Percentiles rank a stretch among this genome's conserved stretches.
phyloP scores from a whole-genome alignment of 352 stramenopile genomes.

The Phytophthora citrophthora region DNA sequence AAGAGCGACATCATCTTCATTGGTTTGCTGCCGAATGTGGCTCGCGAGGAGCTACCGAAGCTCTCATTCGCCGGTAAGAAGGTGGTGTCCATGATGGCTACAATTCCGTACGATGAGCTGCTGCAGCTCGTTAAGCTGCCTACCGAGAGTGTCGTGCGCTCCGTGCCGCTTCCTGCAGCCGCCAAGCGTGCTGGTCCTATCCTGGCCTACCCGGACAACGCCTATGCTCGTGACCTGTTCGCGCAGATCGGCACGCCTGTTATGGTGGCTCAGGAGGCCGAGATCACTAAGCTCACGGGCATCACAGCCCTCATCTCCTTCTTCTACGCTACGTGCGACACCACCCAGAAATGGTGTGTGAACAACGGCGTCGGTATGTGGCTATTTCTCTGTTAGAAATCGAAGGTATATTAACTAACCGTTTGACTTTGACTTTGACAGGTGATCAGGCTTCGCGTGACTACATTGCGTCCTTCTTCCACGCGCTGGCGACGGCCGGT shows the following conservation, averaged over 20 bases:
- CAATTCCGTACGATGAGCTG: slow-evolving; percentile 87
- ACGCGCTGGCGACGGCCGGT: slow-evolving; percentile 76
- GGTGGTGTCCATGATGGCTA: slow-evolving; percentile 91
- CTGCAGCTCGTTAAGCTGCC: slow-evolving; percentile 73
- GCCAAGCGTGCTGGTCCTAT: slow-evolving; percentile 83
- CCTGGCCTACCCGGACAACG: slow-evolving; percentile 78
- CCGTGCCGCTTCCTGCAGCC: slow-evolving; percentile 74
- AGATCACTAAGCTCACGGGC: slow-evolving; percentile 87
- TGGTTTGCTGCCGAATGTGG: slow-evolving; percentile 75
- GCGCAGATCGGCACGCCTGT: slow-evolving; percentile 83
- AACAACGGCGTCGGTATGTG: slow-evolving; percentile 84
- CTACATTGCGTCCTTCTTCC: slow-evolving; percentile 87
- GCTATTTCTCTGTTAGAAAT: not conserved
- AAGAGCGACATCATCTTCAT: slow-evolving; percentile 86
- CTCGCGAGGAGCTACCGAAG: slow-evolving; percentile 70
- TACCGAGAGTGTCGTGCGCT: slow-evolving; percentile 77
- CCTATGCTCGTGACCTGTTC: slow-evolving; percentile 71
- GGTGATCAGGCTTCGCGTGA: slow-evolving; percentile 72
- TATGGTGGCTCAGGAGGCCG: slow-evolving; percentile 76
- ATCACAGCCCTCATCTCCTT: slow-evolving; percentile 89
- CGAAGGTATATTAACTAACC: not conserved
- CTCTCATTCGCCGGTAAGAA: slow-evolving; percentile 70
- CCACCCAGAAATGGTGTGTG: slow-evolving; percentile 85
- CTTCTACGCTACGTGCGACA: slow-evolving; percentile 88
- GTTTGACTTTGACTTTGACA: slow-evolving; percentile 10